Conservation (phyloP, 108 stramenopile genomes). For the Asterionellopsis glacialis region DNA sequence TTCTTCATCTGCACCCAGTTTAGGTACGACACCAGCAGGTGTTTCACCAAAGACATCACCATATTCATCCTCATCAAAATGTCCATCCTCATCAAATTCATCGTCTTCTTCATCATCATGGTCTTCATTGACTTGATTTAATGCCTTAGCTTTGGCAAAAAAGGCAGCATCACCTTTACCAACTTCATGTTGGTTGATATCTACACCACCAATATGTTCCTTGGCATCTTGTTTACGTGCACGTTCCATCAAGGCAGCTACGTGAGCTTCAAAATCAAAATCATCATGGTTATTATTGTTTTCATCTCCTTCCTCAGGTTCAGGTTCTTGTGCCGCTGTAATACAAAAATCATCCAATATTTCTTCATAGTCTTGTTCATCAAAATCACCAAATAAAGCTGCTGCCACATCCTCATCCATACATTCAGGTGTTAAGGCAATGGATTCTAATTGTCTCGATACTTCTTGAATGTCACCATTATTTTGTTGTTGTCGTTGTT, state of each 20-base stretch:
- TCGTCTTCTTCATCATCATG: constrained; percentile 50
- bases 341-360: constrained; percentile 94
- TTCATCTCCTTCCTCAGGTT: constrained; percentile 28
- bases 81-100: constrained; percentile 16
- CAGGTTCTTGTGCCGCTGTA: constrained; percentile 75
- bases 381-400: constrained; percentile 83
- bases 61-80: constrained; percentile 27
- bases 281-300: constrained; percentile 6
- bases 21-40: constrained; percentile 34
- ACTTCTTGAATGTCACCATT: constrained; percentile 54
- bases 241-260: constrained; percentile 82
- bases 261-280: constrained; percentile 95
- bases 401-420: constrained; percentile 94
- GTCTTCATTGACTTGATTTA: constrained; percentile 29
- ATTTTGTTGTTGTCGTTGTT: too few species aligned
- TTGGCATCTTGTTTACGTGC: constrained; percentile 40
- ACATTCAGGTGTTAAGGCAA: constrained; percentile 79
- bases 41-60: not conserved
- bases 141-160: constrained; percentile 52
- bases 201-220: not conserved
- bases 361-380: constrained; percentile 81
- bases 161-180: constrained; percentile 57
- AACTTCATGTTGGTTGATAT: constrained; percentile 24
- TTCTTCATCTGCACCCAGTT: constrained; percentile 50
- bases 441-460: constrained; percentile 70